phyloP scores from a whole-genome alignment of 306 rosid species.

The Glycine soja region DNA sequence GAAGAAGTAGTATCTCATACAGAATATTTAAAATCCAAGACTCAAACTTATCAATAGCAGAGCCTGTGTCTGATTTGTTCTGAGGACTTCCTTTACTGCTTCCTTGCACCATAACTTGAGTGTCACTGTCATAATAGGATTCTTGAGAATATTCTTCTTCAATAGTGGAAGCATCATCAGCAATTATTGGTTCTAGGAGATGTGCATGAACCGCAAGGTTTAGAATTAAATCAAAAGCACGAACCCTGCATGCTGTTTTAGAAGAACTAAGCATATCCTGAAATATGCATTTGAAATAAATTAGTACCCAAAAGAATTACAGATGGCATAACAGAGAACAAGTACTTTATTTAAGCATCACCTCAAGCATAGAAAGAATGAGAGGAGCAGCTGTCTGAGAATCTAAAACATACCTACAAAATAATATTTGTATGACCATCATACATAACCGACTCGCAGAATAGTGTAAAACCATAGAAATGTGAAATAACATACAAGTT shows the following conservation, averaged over 20 bases:
- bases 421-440: constrained; percentile 43
- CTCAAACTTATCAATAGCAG: constrained; percentile 80
- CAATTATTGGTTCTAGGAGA: constrained; percentile 82
- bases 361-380: constrained; percentile 97
- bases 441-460: constrained; percentile 34
- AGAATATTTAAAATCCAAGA: constrained; percentile 93
- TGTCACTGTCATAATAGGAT: constrained; percentile 72
- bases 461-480: constrained; percentile 37
- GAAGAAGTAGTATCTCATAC: constrained; percentile 87
- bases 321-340: not conserved
- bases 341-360: constrained; percentile 51
- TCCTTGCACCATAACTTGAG: constrained; percentile 71
- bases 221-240: constrained; percentile 96
- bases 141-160: constrained; percentile 94
- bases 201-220: constrained; percentile 99
- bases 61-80: constrained; percentile 55
- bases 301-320: constrained; percentile 33
- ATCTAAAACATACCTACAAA: constrained; percentile 91
- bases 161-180: constrained; percentile 69
- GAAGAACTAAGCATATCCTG: constrained; percentile 97
- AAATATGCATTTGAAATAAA: constrained; percentile 46
- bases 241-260: constrained; percentile 77
- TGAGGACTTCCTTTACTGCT: constrained; percentile 59
- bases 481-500: constrained; percentile 42
- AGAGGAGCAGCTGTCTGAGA: constrained; percentile 96